Evolutionary conservation across 495 filamentous ascomycete species (phyloP), one percentile per base, ranked within the genome.

Genomic region (Aspergillus saccharolyticus): DNA sequence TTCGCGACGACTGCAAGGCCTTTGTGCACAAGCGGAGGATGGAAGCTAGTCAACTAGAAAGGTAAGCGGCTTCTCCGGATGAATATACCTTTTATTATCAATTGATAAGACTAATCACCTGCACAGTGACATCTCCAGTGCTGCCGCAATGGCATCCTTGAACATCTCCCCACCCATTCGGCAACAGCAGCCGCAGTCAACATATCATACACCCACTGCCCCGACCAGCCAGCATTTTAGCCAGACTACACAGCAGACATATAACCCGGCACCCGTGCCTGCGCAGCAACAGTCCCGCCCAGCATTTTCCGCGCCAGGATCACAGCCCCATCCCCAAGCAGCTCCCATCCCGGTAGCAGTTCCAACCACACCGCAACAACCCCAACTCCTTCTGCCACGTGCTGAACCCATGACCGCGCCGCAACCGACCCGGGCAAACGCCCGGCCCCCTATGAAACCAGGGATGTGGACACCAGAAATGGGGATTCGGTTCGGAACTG

Each of bases 11-110:
- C 39, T 85, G 80, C 33, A 86, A 86, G 62, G 81, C 78, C 9
- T 97, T 94, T 73, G 88, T 87, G 8, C 87, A 91, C 22, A 82
- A 88, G 63, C 78, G 94, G 55, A 82, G 91, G 44, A 81, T 85
- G 63, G 93, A 98, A 59, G 92, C 90, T 0, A 83, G 84, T 25
- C 81, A 84, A 54, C 68, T 96, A 17, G 93, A 96, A 68, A 51
- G 55, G 62, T 64, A 39, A n/a, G 55, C 43, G 22, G 8, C 19
- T 76, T 88, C 74, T 60, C 80, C 71, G 18, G 19, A 28, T 4
- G 9, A 28, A 28, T 4, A 28, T 3, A 28, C 3, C 4, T 46
- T 42, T 49, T 21, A 15, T 28, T 42, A 52, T 53, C 33, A 2
- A 39, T 12, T 15, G 33, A 39, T n/a, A n/a, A n/a, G n/a, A 12